A percentile compares a stretch with the other conserved stretches of the same genome.
These are phyloP conservation scores for Lentinula sp. DNA, from an alignment of 768 basidiomycete genomes.

Conservation along the genomic window DNA sequence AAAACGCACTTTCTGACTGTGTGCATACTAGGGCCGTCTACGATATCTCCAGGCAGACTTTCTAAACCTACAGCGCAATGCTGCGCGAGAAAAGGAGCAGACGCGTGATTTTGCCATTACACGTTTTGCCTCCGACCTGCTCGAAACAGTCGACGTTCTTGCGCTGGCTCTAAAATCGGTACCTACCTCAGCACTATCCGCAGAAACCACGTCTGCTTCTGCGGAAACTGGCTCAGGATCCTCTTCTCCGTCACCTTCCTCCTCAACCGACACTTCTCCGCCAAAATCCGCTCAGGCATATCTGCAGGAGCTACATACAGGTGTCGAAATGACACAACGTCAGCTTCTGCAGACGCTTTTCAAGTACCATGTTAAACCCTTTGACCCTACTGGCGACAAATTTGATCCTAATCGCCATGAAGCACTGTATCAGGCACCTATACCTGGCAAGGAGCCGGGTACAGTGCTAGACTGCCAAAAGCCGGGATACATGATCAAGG, in stretches of 20 bases:
- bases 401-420: slow-evolving; percentile 97
- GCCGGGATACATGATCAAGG: slow-evolving; percentile 90
- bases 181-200: slow-evolving; percentile 39
- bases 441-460: slow-evolving; percentile 86
- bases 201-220: slow-evolving; percentile 15
- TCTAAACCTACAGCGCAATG: slow-evolving; percentile 88
- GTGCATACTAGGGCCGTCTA: slow-evolving; percentile 62
- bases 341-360: slow-evolving; percentile 84
- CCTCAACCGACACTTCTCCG: slow-evolving; percentile 23
- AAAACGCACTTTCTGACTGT: not conserved
- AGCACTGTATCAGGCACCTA: slow-evolving; percentile 88
- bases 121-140: slow-evolving; percentile 83
- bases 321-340: slow-evolving; percentile 90
- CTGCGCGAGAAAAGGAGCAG: slow-evolving; percentile 87
- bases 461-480: slow-evolving; percentile 89
- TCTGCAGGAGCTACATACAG: slow-evolving; percentile 70
- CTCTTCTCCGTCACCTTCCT: slow-evolving; percentile 13
- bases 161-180: slow-evolving; percentile 78
- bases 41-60: slow-evolving; percentile 94
- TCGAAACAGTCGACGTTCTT: slow-evolving; percentile 89
- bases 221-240: slow-evolving; percentile 13
- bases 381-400: slow-evolving; percentile 85
- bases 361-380: slow-evolving; percentile 87
- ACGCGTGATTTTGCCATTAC: slow-evolving; percentile 91
- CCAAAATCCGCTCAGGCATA: slow-evolving; percentile 54